These are phyloP conservation scores for Ceriops zippeliana DNA, from an alignment of 345 rosid genomes.

Conservation along the genomic window DNA sequence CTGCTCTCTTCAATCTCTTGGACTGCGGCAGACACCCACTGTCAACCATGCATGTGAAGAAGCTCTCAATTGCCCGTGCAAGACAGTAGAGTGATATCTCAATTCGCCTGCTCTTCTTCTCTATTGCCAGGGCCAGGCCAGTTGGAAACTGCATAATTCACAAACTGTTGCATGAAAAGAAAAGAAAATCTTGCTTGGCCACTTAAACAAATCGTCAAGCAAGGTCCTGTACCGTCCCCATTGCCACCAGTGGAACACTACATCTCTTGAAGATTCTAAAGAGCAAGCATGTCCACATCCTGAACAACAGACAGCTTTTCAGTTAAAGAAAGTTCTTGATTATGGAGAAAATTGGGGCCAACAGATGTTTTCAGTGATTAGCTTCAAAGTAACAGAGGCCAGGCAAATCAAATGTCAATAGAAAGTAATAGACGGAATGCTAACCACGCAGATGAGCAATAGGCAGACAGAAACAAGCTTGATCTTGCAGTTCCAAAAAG, in stretches of 20 bases:
- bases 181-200: not conserved
- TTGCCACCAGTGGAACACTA: constrained; percentile 71
- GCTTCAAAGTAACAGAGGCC: not conserved
- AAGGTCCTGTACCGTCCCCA: constrained; percentile 57
- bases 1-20: constrained; percentile 63
- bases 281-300: constrained; percentile 87
- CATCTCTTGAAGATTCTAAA: constrained; percentile 71
- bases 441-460: constrained; percentile 95
- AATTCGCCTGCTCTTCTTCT: constrained; percentile 89
- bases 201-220: not conserved
- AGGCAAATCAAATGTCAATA: not conserved
- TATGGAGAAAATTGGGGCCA: not conserved
- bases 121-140: constrained; percentile 76
- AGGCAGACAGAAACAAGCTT: constrained; percentile 80
- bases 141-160: constrained; percentile 65
- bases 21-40: constrained; percentile 54
- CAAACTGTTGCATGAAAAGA: not conserved
- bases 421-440: constrained; percentile 17
- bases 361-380: not conserved
- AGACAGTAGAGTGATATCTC: constrained; percentile 96
- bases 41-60: constrained; percentile 69
- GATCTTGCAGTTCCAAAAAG: constrained; percentile 89
- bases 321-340: not conserved
- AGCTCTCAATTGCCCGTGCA: constrained; percentile 92
- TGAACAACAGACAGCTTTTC: constrained; percentile 18